Evolutionary conservation across 2,329 filamentous ascomycete genomes (phyloP).

Genomic region (Colletotrichum falcatum): DNA sequence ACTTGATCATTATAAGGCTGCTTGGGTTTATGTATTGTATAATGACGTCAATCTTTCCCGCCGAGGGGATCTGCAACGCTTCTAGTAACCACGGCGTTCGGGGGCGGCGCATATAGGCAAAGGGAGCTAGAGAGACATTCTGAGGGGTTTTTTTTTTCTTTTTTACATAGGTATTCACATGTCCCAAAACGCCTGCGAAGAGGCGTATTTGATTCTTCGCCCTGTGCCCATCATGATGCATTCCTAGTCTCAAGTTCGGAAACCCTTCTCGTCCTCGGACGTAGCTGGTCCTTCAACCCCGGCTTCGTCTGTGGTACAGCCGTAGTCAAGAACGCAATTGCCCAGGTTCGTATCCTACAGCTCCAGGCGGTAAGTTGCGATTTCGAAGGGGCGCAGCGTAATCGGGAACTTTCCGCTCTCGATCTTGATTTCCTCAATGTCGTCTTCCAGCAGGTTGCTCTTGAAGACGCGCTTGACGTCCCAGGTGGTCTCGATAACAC

Average conservation of each 20-base stretch:
- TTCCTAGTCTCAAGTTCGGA: background rate
- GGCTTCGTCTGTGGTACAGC: background rate
- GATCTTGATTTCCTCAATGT: slow-evolving; percentile 74
- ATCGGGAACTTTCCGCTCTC: slow-evolving; percentile 67
- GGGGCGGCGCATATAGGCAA: slow-evolving; percentile 30
- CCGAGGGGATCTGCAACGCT: slow-evolving; percentile 28
- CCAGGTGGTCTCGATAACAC: slow-evolving; percentile 75
- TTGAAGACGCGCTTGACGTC: slow-evolving; percentile 82
- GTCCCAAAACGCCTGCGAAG: background rate
- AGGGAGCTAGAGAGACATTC: slow-evolving; percentile 29
- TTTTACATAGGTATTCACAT: slow-evolving; percentile 28
- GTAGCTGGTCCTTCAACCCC: slow-evolving; percentile 2
- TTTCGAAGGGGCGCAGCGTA: slow-evolving; percentile 83
- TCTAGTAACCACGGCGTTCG: slow-evolving; percentile 32
- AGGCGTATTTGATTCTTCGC: background rate
- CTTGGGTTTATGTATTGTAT: slow-evolving; percentile 23
- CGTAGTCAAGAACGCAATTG: slow-evolving; percentile 24
- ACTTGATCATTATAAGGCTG: background rate
- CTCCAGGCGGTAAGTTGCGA: slow-evolving; percentile 80
- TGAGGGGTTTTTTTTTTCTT: background rate
- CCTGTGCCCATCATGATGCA: background rate
- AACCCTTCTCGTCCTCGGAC: background rate
- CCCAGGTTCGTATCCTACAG: slow-evolving; percentile 51
- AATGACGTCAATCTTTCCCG: slow-evolving; percentile 29
- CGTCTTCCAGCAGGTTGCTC: slow-evolving; percentile 90